These are phyloP conservation scores for Ocimum tenuiflorum DNA, from an alignment of 257 asterid genomes.

Conservation along the genomic window DNA sequence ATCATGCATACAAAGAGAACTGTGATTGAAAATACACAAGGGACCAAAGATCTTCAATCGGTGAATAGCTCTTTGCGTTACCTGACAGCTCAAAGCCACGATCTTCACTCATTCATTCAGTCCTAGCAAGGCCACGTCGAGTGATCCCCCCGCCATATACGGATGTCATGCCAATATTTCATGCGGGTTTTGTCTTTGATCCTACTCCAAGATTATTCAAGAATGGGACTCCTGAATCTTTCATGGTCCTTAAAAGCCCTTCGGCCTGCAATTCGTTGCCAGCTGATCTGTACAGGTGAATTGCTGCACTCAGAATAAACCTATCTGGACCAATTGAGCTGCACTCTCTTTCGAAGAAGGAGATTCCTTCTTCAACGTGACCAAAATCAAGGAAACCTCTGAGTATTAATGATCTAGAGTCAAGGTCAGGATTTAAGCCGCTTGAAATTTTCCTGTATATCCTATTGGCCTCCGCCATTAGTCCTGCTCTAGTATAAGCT, in stretches of 20 bases:
- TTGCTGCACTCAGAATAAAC: constrained; percentile 65
- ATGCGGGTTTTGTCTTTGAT: constrained; percentile 27
- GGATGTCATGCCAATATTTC: not conserved
- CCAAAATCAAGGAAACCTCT: constrained; percentile 66
- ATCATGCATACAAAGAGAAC: not conserved
- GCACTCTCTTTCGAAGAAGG: constrained; percentile 55
- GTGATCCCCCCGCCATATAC: too few relatives aligned
- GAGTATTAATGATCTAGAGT: constrained; percentile 51
- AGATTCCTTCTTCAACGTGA: constrained; percentile 53
- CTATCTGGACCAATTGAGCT: constrained; percentile 37
- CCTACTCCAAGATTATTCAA: constrained; percentile 56
- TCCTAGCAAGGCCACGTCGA: not conserved
- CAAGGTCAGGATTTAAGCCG: constrained; percentile 45
- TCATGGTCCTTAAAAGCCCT: constrained; percentile 40
- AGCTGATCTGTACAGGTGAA: constrained; percentile 55
- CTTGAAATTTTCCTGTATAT: constrained; percentile 34
- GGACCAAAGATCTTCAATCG: not conserved
- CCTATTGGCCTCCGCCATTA: constrained; percentile 52
- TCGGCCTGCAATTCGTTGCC: constrained; percentile 37
- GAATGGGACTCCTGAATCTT: constrained; percentile 34
- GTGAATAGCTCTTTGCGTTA: not conserved
- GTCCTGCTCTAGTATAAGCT: constrained; percentile 49
- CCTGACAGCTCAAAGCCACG: not conserved
- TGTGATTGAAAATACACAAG: not conserved
- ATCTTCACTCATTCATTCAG: not conserved